phyloP scores from a whole-genome alignment of 2,329 filamentous ascomycete genomes.

The Purpureocillium takamizusanense region DNA sequence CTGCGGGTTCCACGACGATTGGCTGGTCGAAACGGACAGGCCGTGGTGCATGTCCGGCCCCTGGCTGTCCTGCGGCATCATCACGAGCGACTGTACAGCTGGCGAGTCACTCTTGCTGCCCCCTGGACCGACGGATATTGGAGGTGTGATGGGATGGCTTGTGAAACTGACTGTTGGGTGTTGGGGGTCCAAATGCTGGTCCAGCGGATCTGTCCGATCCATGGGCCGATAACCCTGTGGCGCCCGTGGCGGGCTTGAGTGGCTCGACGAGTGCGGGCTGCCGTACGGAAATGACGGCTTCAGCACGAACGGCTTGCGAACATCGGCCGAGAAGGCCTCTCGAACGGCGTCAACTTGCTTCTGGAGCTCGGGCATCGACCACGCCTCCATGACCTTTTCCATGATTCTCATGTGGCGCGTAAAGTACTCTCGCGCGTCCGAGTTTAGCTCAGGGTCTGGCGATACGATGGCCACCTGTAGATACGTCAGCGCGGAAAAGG shows the following conservation, averaged over 20 bases:
- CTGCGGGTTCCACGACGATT: conserved; percentile 71
- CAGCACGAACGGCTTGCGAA: conserved; percentile 75
- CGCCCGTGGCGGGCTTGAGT: conserved; percentile 53
- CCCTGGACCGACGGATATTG: conserved; percentile 63
- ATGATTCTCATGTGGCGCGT: conserved; percentile 89
- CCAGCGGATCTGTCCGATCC: conserved; percentile 39
- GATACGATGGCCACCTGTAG: conserved; percentile 83
- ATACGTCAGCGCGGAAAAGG: not conserved
- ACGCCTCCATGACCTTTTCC: conserved; percentile 72
- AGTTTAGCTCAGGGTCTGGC: conserved; percentile 79
- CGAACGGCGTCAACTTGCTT: conserved; percentile 82
- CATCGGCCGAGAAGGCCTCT: conserved; percentile 84
- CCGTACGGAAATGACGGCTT: conserved; percentile 83
- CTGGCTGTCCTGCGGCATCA: conserved; percentile 57
- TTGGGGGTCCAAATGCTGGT: conserved; percentile 44
- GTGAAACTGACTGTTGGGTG: conserved; percentile 57
- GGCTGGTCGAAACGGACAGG: conserved; percentile 56
- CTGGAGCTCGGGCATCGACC: conserved; percentile 85
- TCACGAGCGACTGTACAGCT: conserved; percentile 60
- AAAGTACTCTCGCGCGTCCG: conserved; percentile 81
- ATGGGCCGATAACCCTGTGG: conserved; percentile 39
- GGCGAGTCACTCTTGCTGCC: conserved; percentile 72
- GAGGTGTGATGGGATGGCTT: conserved; percentile 69
- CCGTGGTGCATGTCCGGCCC: conserved; percentile 41
- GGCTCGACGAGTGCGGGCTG: conserved; percentile 58